Conservation (phyloP, 805 yeast genomes). For the Lachancea waltii region DNA sequence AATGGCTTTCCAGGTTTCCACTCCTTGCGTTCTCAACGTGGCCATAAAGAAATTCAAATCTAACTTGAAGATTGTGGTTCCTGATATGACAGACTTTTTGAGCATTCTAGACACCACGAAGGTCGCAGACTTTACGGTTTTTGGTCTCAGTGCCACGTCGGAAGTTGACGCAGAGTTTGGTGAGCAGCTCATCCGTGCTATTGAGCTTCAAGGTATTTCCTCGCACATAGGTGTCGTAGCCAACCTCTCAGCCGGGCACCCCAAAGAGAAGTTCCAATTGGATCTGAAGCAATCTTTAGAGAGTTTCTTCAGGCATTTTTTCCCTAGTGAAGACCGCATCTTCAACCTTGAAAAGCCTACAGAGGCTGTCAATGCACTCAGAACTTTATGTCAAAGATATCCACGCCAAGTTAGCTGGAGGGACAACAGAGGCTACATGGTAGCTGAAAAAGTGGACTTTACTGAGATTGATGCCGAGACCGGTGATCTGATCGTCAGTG, state of each 20-base stretch:
- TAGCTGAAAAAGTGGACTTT: constrained; percentile 56
- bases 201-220: constrained; percentile 88
- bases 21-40: constrained; percentile 48
- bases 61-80: constrained; percentile 63
- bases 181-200: constrained; percentile 82
- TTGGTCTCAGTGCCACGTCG: constrained; percentile 79
- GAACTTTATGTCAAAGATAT: constrained; percentile 75
- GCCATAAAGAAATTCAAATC: constrained; percentile 65
- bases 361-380: constrained; percentile 66
- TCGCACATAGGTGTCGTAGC: constrained; percentile 74
- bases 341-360: constrained; percentile 59
- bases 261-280: constrained; percentile 68
- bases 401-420: constrained; percentile 89
- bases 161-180: constrained; percentile 80
- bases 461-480: constrained; percentile 22
- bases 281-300: constrained; percentile 61
- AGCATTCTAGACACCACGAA: constrained; percentile 80
- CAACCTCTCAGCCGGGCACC: constrained; percentile 58
- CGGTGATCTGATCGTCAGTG: constrained; percentile 57
- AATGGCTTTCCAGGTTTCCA: constrained; percentile 29
- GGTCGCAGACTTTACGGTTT: constrained; percentile 80
- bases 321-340: constrained; percentile 73
- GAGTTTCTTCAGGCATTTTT: constrained; percentile 65
- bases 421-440: constrained; percentile 81
- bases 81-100: constrained; percentile 59